Base-by-base conservation (phyloP, 2,329 filamentous ascomycete species). In the Balansia obtecta region DNA sequence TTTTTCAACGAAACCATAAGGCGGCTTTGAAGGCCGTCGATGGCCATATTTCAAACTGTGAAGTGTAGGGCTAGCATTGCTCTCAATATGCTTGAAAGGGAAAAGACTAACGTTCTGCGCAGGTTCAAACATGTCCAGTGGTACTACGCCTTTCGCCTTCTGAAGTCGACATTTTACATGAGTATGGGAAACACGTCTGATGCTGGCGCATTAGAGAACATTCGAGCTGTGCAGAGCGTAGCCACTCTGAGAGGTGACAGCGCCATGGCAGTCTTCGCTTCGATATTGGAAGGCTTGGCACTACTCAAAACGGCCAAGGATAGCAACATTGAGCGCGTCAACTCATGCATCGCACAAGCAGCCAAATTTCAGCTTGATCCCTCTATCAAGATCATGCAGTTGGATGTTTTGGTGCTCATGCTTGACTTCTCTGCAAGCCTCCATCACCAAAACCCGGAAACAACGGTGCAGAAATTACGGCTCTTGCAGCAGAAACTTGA, bases 61-160 rank as follows among this genome's bases (percentile, higher is more conserved):
- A 84, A 63, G 77, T 81, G 69, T 83, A 68, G 59, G 59, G 78
- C 65, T 18, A 4, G 16, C 45, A 4, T 4, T 9, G 11, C n/a
- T 40, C 40, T 4, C 39, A n/a, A 27, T 22, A 32, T 18, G 1
- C 27, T 44, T 12, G 33, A 20, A 20, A 18, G 34, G 12, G n/a
- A 6, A 20, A 6, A 20, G 37, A 39, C 46, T 48, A 32, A 54
- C 48, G 15, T 16, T 12, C 2, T 27, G 27, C 30, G 30, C 53
- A 79, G 72, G 37, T 82, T 80, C 59, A 80, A 82, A 60, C 82
- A 86, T 57, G 70, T 76, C 9, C 76, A 81, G 46, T 91, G 86
- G 86, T 74, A 83, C 15, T 91, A 90, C 61, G 83, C 83, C 0
- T 85, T 90, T 58, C 80, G 85, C 8, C 80, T 91, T 44, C 67